These are phyloP conservation scores for Fragaria iinumae DNA, from an alignment of 306 rosid genomes.

Conservation along the genomic window DNA sequence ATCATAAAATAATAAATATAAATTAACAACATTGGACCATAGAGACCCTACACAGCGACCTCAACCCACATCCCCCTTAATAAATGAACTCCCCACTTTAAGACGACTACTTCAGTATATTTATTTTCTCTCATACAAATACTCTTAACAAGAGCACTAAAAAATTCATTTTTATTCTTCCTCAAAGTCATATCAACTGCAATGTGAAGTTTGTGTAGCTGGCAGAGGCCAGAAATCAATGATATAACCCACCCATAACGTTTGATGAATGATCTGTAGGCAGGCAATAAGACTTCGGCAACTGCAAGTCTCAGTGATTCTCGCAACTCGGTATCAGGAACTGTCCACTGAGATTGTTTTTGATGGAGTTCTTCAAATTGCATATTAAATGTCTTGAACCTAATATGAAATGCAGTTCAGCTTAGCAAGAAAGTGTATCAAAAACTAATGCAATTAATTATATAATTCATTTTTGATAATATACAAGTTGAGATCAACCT, in stretches of 20 bases:
- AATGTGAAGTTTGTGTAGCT: background rate
- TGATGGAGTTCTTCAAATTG: slow-evolving; percentile 97
- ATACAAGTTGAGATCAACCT: slow-evolving; percentile 39
- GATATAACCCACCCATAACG: slow-evolving; percentile 71
- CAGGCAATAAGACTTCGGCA: slow-evolving; percentile 91
- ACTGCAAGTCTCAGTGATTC: slow-evolving; percentile 95
- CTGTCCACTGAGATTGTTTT: slow-evolving; percentile 96
- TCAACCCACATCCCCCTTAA: background rate
- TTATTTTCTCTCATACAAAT: background rate
- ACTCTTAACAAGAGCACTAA: background rate
- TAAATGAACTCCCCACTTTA: background rate
- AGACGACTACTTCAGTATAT: background rate
- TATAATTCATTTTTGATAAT: background rate
- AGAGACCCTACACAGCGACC: no score
- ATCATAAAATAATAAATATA: background rate
- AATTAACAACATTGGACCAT: no score
- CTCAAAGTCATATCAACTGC: background rate
- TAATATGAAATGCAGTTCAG: slow-evolving; percentile 30
- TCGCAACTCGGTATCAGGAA: slow-evolving; percentile 85
- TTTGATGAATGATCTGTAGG: slow-evolving; percentile 80
- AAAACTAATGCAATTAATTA: background rate
- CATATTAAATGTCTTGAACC: slow-evolving; percentile 75
- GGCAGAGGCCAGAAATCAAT: background rate
- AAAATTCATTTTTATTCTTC: background rate
- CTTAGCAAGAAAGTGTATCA: slow-evolving; percentile 14